Evolutionary conservation across 2,329 filamentous ascomycete species (phyloP).

Genomic region (Apiospora phragmitis): DNA sequence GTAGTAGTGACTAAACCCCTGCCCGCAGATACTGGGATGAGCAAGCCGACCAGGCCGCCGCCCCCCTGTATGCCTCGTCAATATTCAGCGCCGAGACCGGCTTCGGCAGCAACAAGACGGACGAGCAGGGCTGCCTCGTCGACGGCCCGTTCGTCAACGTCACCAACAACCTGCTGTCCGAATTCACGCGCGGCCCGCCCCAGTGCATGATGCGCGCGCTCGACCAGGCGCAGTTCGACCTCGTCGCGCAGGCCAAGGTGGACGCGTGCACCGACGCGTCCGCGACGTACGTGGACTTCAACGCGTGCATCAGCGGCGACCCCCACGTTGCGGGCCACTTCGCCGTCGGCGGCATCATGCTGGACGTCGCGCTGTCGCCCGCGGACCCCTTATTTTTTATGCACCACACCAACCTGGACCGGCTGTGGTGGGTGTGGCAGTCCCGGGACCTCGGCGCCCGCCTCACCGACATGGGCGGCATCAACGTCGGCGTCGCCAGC

Average conservation of each 20-base stretch:
- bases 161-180: neutral
- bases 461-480: neutral
- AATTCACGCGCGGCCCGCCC: neutral
- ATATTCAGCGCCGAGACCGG: neutral
- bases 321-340: neutral
- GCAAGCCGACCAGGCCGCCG: neutral
- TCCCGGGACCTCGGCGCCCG: neutral
- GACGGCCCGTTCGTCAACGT: constrained; percentile 1
- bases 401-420: constrained; percentile 31
- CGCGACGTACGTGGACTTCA: neutral
- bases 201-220: neutral
- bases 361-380: constrained; percentile 14
- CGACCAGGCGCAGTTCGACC: neutral
- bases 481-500: neutral
- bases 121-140: neutral
- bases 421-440: constrained; percentile 22
- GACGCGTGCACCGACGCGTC: neutral
- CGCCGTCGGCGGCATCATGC: neutral
- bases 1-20: neutral
- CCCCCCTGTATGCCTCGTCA: neutral
- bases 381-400: constrained; percentile 32
- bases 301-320: neutral
- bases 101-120: neutral
- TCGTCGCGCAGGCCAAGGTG: neutral
- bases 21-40: neutral